Conservation (phyloP, 2,329 filamentous ascomycete genomes). For the Trichoderma citrinoviride region DNA sequence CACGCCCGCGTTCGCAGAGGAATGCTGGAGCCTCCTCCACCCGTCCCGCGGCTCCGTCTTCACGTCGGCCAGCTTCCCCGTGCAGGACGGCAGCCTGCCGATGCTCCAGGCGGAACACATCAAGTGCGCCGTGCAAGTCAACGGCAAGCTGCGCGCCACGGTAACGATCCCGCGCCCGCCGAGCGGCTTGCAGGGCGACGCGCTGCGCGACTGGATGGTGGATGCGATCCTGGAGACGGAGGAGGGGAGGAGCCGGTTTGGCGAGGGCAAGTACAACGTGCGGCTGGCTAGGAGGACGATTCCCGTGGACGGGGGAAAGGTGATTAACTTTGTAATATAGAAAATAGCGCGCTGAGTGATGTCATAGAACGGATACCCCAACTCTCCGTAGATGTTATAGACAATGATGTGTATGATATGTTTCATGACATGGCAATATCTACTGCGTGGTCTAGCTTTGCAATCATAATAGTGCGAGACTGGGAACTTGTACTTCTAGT, state of each 20-base stretch:
- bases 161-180: slow-evolving; percentile 60
- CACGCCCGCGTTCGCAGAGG: slow-evolving; percentile 75
- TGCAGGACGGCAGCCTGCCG: slow-evolving; percentile 48
- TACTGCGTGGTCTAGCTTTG: neutral
- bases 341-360: slow-evolving; percentile 19
- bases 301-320: slow-evolving; percentile 62
- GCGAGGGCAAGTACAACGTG: slow-evolving; percentile 45
- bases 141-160: slow-evolving; percentile 72
- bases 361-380: slow-evolving; percentile 19
- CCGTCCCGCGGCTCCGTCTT: slow-evolving; percentile 42
- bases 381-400: slow-evolving; percentile 11
- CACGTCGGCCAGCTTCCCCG: slow-evolving; percentile 57
- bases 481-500: neutral
- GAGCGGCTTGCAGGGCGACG: slow-evolving; percentile 40
- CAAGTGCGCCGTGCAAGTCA: slow-evolving; percentile 69
- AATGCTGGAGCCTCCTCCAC: slow-evolving; percentile 68
- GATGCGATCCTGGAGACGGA: slow-evolving; percentile 58
- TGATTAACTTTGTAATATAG: slow-evolving; percentile 71
- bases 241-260: slow-evolving; percentile 57
- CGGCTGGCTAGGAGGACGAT: slow-evolving; percentile 61
- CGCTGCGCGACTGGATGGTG: slow-evolving; percentile 60
- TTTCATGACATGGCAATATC: neutral
- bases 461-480: neutral
- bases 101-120: slow-evolving; percentile 50
- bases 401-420: slow-evolving; percentile 4